These are phyloP conservation scores for Dinochytrium kinnereticum DNA, from an alignment of 371 early-diverging fungal species.

Conservation along the genomic window DNA sequence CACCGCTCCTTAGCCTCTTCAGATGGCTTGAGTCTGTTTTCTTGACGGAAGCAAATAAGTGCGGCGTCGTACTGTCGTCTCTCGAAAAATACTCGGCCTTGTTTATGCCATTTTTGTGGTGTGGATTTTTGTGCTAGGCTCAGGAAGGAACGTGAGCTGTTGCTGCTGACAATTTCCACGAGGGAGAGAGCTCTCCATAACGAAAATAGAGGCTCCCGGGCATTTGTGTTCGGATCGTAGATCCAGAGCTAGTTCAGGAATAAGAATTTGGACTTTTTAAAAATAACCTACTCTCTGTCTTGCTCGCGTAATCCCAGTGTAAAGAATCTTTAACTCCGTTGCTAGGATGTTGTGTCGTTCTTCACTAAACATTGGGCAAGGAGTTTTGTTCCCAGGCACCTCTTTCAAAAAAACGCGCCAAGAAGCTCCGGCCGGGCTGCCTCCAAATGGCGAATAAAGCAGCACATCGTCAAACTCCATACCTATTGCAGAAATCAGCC, in stretches of 20 bases:
- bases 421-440: slow-evolving; percentile 14
- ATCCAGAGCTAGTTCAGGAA: slow-evolving; percentile 23
- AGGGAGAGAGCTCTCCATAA: slow-evolving; percentile 14
- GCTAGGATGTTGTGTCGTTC: slow-evolving; percentile 30
- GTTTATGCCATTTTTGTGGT: slow-evolving; percentile 28
- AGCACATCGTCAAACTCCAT: slow-evolving; percentile 37
- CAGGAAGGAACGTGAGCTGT: slow-evolving; percentile 5
- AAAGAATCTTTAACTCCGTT: slow-evolving; percentile 35
- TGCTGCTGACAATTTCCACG: slow-evolving; percentile 17
- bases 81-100: slow-evolving; percentile 26
- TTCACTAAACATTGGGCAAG: slow-evolving; percentile 5
- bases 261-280: background rate
- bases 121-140: slow-evolving; percentile 9
- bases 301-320: slow-evolving; percentile 34
- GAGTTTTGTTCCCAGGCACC: background rate
- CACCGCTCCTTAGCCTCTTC: background rate
- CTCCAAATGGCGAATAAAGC: slow-evolving; percentile 18
- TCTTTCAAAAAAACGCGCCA: slow-evolving; percentile 30
- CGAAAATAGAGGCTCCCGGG: slow-evolving; percentile 18
- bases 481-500: slow-evolving; percentile 15
- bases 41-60: slow-evolving; percentile 12
- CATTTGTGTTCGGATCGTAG: slow-evolving; percentile 12
- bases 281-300: slow-evolving; percentile 8
- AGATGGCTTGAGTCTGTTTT: background rate
- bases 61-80: slow-evolving; percentile 20